Evolutionary conservation across 805 yeast species (phyloP).

Genomic region (Candida railenensis): DNA sequence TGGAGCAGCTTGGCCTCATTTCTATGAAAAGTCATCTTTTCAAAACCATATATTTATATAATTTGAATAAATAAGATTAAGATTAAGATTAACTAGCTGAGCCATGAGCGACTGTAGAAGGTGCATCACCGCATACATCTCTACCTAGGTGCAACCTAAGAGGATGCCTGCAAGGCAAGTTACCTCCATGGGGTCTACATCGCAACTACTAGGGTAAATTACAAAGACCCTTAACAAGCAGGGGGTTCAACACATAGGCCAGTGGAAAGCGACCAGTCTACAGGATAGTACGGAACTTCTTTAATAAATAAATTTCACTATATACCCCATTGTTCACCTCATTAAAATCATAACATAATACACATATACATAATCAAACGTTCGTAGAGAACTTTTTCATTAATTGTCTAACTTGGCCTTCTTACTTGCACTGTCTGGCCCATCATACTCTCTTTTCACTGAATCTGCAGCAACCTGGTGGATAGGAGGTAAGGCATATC

Average conservation of each 20-base stretch:
- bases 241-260: too few relatives aligned
- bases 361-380: neutral
- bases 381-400: neutral
- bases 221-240: too few relatives aligned
- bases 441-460: conserved; percentile 4
- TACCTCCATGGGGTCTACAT: too few relatives aligned
- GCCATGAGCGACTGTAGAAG: too few relatives aligned
- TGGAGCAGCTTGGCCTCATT: neutral
- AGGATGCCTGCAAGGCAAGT: too few relatives aligned
- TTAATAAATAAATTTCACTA: neutral
- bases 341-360: conserved; percentile 4
- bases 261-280: too few relatives aligned
- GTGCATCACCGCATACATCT: too few relatives aligned
- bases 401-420: conserved; percentile 1
- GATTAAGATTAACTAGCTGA: too few relatives aligned
- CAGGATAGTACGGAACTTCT: too few relatives aligned
- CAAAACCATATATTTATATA: neutral
- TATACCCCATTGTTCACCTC: neutral
- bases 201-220: too few relatives aligned
- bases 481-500: conserved; percentile 3
- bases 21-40: too few relatives aligned
- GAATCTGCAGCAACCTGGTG: conserved; percentile 3
- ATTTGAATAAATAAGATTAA: neutral
- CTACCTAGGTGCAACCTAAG: too few relatives aligned
- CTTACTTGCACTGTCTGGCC: conserved; percentile 1